Conservation (phyloP, 2,329 filamentous ascomycete genomes). For the Clarireedia homoeocarpa region DNA sequence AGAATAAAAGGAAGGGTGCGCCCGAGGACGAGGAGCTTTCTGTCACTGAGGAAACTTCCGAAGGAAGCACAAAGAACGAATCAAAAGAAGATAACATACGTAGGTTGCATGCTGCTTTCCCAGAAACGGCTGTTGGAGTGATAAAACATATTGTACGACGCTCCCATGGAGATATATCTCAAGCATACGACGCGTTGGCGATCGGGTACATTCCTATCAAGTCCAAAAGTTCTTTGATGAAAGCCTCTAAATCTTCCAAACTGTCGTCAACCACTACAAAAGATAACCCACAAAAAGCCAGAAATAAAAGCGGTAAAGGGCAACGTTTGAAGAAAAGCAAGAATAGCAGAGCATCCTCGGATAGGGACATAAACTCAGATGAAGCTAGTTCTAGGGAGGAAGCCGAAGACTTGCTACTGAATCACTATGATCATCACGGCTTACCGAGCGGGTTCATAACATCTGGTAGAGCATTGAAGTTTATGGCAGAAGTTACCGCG, state of each 20-base stretch:
- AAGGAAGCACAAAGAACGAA: conserved; percentile 15
- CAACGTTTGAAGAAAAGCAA: too few relatives aligned
- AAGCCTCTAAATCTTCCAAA: conserved; percentile 8
- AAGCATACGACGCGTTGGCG: conserved; percentile 26
- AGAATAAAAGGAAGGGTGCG: not conserved
- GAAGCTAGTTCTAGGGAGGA: conserved; percentile 23
- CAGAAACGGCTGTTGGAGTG: conserved; percentile 22
- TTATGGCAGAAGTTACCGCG: conserved; percentile 22
- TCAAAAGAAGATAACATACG: conserved; percentile 19
- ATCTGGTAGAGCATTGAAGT: conserved; percentile 24
- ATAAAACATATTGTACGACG: conserved; percentile 25
- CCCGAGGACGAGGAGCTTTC: conserved; percentile 6
- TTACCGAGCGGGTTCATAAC: conserved; percentile 26
- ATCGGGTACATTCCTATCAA: conserved; percentile 22
- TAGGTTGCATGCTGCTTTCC: conserved; percentile 27
- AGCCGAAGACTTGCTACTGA: conserved; percentile 25
- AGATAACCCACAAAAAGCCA: too few relatives aligned
- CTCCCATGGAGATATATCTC: conserved; percentile 21
- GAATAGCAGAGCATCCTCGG: not conserved
- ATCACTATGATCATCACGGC: conserved; percentile 27
- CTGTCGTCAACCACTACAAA: not conserved
- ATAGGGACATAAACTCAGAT: conserved; percentile 11
- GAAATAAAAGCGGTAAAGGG: too few relatives aligned
- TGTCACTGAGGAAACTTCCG: conserved; percentile 9
- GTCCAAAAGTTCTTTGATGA: conserved; percentile 20